Conservation (phyloP, 257 asterid species). For the Perilla frutescens region DNA sequence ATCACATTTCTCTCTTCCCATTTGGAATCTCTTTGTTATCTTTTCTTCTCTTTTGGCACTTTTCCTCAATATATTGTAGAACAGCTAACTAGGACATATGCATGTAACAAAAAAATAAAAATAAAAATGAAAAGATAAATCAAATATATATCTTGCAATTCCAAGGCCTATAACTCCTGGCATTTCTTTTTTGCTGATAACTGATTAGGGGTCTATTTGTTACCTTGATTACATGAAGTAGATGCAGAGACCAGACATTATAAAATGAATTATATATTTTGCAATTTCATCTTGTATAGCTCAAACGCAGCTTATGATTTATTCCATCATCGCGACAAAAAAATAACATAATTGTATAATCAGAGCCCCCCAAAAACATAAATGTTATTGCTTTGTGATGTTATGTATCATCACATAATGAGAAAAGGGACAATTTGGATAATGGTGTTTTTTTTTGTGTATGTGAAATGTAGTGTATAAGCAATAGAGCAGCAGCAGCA, state of each 20-base stretch:
- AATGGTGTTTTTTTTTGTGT: neutral
- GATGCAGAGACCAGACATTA: too few relatives aligned
- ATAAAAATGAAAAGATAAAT: neutral
- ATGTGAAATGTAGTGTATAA: neutral
- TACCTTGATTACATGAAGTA: neutral
- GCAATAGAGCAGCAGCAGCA: conserved; percentile 8
- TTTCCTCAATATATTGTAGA: neutral
- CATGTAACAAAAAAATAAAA: neutral
- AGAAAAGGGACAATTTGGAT: neutral
- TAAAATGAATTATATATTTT: too few relatives aligned
- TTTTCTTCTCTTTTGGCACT: neutral
- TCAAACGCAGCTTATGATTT: neutral
- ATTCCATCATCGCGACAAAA: neutral
- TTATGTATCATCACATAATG: neutral
- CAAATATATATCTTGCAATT: neutral
- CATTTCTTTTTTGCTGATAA: too few relatives aligned
- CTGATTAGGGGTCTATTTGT: neutral
- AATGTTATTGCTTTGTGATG: neutral
- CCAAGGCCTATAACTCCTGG: too few relatives aligned
- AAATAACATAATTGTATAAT: neutral
- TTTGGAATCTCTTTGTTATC: neutral
- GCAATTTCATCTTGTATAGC: too few relatives aligned
- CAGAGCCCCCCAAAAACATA: neutral
- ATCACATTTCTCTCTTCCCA: neutral
- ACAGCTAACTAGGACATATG: neutral